Conservation (phyloP, 2,329 filamentous ascomycete genomes). For the Colletotrichum siamense region DNA sequence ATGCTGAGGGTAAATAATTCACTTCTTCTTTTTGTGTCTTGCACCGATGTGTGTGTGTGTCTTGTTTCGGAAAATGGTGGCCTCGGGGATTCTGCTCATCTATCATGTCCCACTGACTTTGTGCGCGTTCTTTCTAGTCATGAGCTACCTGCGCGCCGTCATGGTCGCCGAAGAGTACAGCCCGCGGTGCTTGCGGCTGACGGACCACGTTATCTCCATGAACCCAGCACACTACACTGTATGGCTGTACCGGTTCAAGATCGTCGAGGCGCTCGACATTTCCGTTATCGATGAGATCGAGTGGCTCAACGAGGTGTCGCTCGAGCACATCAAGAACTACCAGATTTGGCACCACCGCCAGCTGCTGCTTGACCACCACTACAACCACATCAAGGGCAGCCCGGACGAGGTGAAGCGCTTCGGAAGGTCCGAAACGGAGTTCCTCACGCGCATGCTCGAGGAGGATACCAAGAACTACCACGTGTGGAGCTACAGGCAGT, state of each 20-base stretch:
- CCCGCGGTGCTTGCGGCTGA: slow-evolving; percentile 78
- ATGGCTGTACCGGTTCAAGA: slow-evolving; percentile 92
- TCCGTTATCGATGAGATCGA: slow-evolving; percentile 74
- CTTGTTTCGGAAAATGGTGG: not conserved
- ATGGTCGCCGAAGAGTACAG: slow-evolving; percentile 91
- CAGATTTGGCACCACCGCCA: slow-evolving; percentile 90
- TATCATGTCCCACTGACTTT: not conserved
- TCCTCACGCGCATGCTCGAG: slow-evolving; percentile 80
- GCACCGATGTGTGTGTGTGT: not conserved
- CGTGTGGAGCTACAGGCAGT: slow-evolving; percentile 94
- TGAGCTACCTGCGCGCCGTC: slow-evolving; percentile 89
- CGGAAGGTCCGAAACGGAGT: slow-evolving; percentile 71
- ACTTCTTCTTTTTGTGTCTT: slow-evolving; percentile 1
- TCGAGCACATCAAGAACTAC: slow-evolving; percentile 94
- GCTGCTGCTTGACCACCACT: slow-evolving; percentile 65
- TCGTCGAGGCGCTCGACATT: slow-evolving; percentile 70
- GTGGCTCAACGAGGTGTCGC: slow-evolving; percentile 86
- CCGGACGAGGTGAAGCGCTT: slow-evolving; percentile 59
- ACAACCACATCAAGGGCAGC: slow-evolving; percentile 61
- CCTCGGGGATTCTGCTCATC: not conserved
- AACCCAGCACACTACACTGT: slow-evolving; percentile 99
- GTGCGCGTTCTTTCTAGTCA: slow-evolving; percentile 56
- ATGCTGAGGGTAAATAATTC: slow-evolving; percentile 71
- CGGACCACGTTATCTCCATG: slow-evolving; percentile 87
- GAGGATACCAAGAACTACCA: slow-evolving; percentile 97